A percentile compares a stretch with the other conserved stretches of the same genome.
These are phyloP conservation scores for Rubia tinctorum DNA, from an alignment of 305 asterid species.

Conservation along the genomic window DNA sequence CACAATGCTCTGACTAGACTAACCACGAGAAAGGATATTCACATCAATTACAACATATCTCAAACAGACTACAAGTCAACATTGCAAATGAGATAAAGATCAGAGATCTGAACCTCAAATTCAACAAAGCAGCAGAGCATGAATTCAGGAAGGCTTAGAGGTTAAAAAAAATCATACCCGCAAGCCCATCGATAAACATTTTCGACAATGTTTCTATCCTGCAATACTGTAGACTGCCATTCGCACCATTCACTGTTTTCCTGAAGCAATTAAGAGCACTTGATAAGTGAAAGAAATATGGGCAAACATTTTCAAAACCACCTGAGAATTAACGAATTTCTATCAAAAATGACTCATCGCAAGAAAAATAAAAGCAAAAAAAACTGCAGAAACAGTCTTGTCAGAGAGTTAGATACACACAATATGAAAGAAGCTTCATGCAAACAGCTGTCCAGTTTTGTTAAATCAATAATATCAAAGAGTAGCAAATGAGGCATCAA, in stretches of 20 bases:
- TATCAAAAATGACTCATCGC: neutral
- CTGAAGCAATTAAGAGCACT: slow-evolving; percentile 34
- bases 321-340: neutral
- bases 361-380: neutral
- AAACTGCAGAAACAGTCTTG: too few relatives aligned
- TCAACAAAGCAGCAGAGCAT: neutral
- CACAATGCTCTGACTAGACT: neutral
- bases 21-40: neutral
- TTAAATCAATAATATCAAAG: neutral
- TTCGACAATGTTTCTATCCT: slow-evolving; percentile 78
- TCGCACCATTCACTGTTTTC: slow-evolving; percentile 77
- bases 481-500: neutral
- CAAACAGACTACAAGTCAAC: neutral
- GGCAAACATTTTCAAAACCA: too few relatives aligned
- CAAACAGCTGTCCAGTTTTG: neutral
- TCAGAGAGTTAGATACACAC: neutral
- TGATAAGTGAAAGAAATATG: neutral
- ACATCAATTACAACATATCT: neutral
- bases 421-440: neutral
- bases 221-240: slow-evolving; percentile 77
- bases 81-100: neutral
- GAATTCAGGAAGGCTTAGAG: neutral
- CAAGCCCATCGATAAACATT: slow-evolving; percentile 94
- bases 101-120: neutral
- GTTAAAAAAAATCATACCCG: slow-evolving; percentile 57